Percentiles rank a stretch among this genome's conserved stretches.
These are phyloP conservation scores for Podila clonocystis DNA, from an alignment of 192 early-diverging fungal species.

Conservation along the genomic window DNA sequence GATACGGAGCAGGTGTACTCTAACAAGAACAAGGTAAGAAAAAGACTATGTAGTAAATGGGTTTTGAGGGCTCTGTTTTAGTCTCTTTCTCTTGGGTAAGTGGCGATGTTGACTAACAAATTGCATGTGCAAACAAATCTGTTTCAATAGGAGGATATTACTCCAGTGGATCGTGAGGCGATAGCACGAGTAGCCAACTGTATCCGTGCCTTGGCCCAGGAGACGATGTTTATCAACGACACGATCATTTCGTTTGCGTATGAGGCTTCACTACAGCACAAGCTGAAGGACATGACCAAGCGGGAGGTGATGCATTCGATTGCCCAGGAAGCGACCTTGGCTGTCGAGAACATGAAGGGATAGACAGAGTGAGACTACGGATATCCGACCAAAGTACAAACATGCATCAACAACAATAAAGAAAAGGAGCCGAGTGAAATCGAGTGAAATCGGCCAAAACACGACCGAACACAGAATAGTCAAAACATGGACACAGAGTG, in stretches of 20 bases:
- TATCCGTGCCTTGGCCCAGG: constrained; percentile 80
- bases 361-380: not conserved
- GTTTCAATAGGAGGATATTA: constrained; percentile 63
- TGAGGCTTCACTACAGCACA: constrained; percentile 77
- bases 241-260: constrained; percentile 91
- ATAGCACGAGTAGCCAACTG: constrained; percentile 94
- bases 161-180: constrained; percentile 73
- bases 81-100: too few species aligned
- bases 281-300: constrained; percentile 73
- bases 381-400: too few species aligned
- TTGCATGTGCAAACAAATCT: not conserved
- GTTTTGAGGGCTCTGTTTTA: too few species aligned
- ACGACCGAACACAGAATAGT: too few species aligned
- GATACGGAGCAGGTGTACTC: constrained; percentile 88
- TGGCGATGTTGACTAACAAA: too few species aligned
- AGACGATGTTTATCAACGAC: constrained; percentile 88
- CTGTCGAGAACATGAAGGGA: constrained; percentile 39
- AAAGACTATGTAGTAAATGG: not conserved
- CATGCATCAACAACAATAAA: too few species aligned
- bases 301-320: constrained; percentile 55
- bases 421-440: too few species aligned
- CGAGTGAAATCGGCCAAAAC: too few species aligned
- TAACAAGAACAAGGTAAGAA: constrained; percentile 85
- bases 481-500: too few species aligned
- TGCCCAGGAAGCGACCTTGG: constrained; percentile 43